Percentiles rank a stretch among this genome's conserved stretches.
These are phyloP conservation scores for Ganoderma lucidum DNA, from an alignment of 1,284 basidiomycete genomes.

Conservation along the genomic window DNA sequence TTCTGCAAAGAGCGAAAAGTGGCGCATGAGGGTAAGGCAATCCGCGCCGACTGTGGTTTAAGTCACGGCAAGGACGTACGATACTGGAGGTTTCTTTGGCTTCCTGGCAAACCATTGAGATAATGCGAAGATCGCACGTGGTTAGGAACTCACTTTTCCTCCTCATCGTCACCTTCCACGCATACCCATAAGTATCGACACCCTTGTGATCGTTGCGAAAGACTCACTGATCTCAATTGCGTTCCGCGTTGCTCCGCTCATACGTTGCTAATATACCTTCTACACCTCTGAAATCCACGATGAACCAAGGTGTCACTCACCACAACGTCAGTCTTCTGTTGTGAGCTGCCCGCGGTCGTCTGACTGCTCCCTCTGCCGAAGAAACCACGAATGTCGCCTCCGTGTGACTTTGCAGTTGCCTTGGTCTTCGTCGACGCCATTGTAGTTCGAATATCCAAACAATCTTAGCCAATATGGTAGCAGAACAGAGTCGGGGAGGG, in stretches of 20 bases:
- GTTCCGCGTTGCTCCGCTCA: constrained; percentile 7
- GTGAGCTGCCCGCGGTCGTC: constrained; percentile 25
- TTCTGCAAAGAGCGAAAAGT: not conserved
- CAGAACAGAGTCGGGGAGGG: not conserved
- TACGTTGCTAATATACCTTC: constrained; percentile 8
- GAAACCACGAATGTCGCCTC: constrained; percentile 55
- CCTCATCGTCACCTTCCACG: constrained; percentile 21
- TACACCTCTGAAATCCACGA: not conserved
- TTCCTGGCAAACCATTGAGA: not conserved
- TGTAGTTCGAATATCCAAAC: not conserved
- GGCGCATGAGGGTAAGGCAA: not conserved
- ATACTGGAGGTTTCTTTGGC: constrained; percentile 14
- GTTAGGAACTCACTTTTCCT: not conserved
- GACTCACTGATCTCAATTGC: constrained; percentile 30
- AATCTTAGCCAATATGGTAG: not conserved
- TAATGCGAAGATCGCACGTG: not conserved
- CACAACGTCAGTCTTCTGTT: constrained; percentile 13
- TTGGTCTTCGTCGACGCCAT: constrained; percentile 35
- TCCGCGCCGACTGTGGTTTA: no score
- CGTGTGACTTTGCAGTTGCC: constrained; percentile 37
- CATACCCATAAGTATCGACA: not conserved
- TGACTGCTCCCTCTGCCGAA: constrained; percentile 42
- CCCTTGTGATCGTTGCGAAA: not conserved
- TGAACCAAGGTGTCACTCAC: constrained; percentile 21
- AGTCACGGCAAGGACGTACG: not conserved